Evolutionary conservation across 2,329 filamentous ascomycete genomes (phyloP).

Genomic region (Trichophyton benhamiae): DNA sequence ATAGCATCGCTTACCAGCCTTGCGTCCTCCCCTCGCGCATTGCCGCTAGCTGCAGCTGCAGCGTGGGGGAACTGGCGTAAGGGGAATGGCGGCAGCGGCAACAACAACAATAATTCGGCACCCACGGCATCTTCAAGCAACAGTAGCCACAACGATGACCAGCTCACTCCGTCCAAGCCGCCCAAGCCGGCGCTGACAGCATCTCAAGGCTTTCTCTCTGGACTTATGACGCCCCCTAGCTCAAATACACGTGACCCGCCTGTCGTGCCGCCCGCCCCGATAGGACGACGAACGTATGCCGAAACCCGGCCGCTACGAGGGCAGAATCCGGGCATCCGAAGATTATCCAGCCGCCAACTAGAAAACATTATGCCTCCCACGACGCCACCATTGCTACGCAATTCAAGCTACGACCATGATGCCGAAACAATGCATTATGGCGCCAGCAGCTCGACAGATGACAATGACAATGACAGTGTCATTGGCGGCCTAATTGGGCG

Average conservation of each 20-base stretch:
- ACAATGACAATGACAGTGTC: conserved; percentile 38
- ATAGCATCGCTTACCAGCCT: conserved; percentile 65
- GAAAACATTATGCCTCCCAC: conserved; percentile 25
- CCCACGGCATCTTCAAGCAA: conserved; percentile 31
- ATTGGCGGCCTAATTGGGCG: conserved; percentile 16
- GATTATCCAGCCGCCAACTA: conserved; percentile 22
- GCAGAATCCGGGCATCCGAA: conserved; percentile 16
- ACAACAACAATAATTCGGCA: conserved; percentile 28
- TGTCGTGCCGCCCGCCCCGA: conserved; percentile 16
- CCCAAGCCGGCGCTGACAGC: conserved; percentile 36
- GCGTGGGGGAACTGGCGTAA: conserved; percentile 95
- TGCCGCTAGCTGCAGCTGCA: conserved; percentile 80
- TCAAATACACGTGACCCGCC: conserved; percentile 48
- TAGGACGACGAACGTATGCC: conserved; percentile 16
- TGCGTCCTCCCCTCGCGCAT: conserved; percentile 60
- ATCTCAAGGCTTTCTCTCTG: conserved; percentile 56
- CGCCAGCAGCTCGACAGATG: conserved; percentile 38
- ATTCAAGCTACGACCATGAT: conserved; percentile 47
- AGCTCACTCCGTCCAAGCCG: conserved; percentile 43
- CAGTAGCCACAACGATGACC: conserved; percentile 17
- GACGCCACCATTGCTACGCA: conserved; percentile 45
- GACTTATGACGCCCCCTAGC: conserved; percentile 79
- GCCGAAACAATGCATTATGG: conserved; percentile 41
- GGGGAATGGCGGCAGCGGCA: conserved; percentile 41
- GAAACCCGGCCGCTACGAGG: conserved; percentile 26